Evolutionary conservation across 2,329 filamentous ascomycete species (phyloP).

Genomic region (Dactylonectria macrodidyma): DNA sequence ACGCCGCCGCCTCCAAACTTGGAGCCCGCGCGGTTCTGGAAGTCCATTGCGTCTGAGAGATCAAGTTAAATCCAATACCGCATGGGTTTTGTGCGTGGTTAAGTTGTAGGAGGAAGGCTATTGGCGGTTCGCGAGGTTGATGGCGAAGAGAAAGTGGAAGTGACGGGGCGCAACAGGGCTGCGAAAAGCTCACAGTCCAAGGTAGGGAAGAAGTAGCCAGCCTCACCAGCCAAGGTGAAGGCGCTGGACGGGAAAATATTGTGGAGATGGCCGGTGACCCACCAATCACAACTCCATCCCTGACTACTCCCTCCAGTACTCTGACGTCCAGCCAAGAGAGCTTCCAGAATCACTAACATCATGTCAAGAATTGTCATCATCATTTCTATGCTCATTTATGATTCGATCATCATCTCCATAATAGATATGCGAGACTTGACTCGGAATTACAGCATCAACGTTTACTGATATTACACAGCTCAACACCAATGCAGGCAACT

Average conservation of each 20-base stretch:
- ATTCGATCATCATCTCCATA: too few species aligned
- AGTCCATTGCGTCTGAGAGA: slow-evolving; percentile 68
- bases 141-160: slow-evolving; percentile 19
- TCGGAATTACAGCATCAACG: neutral
- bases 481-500: neutral
- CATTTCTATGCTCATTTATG: neutral
- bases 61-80: neutral
- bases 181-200: slow-evolving; percentile 38
- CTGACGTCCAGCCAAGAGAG: neutral
- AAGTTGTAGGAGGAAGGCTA: neutral
- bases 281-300: slow-evolving; percentile 37
- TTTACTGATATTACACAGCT: neutral
- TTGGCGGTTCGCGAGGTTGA: slow-evolving; percentile 34
- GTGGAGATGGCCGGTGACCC: neutral
- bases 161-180: slow-evolving; percentile 16
- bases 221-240: slow-evolving; percentile 28
- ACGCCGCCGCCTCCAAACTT: slow-evolving; percentile 99
- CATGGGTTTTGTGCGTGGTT: neutral
- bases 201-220: slow-evolving; percentile 8
- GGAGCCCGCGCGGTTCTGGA: slow-evolving; percentile 93
- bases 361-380: neutral
- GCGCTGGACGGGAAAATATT: neutral
- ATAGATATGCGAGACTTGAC: neutral
- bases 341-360: neutral
- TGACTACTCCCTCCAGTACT: too few species aligned